phyloP scores from a whole-genome alignment of 202 grass and related monocot genomes.

The Digitaria exilis region DNA sequence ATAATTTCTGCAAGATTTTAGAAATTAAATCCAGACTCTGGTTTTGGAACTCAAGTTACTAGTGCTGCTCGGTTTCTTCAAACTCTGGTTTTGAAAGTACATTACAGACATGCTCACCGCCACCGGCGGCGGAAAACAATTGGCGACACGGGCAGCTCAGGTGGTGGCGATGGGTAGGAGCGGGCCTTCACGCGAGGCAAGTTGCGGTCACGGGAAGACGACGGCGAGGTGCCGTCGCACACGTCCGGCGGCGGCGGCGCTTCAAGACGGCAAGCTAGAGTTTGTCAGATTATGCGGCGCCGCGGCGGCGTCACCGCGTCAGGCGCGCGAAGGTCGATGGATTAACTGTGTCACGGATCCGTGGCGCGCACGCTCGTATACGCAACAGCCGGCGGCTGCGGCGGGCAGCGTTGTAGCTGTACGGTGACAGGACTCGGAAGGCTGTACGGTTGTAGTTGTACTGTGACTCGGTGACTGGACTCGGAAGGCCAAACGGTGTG shows the following conservation, averaged over 20 bases:
- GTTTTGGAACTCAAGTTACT: too few species aligned
- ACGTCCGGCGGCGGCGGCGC: background rate
- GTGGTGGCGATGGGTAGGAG: background rate
- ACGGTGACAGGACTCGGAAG: too few species aligned
- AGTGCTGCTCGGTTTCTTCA: background rate
- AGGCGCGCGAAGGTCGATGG: background rate
- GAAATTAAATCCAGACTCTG: background rate
- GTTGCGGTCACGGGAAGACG: background rate
- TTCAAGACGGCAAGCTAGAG: background rate
- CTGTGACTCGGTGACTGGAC: too few species aligned
- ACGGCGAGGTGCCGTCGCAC: too few species aligned
- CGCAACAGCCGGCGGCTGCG: too few species aligned
- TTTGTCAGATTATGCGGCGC: background rate
- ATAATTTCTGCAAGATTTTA: background rate
- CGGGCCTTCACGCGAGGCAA: background rate
- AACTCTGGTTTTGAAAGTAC: background rate
- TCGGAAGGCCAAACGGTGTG: too few species aligned
- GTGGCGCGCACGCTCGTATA: background rate
- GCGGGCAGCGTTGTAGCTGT: too few species aligned
- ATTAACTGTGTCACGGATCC: background rate
- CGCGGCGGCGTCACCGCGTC: background rate
- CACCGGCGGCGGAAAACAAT: background rate
- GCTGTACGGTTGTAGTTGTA: too few species aligned
- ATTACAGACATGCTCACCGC: background rate
- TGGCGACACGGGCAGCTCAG: background rate